phyloP scores from a whole-genome alignment of 192 early-diverging fungal species.

The Diversispora epigaea region DNA sequence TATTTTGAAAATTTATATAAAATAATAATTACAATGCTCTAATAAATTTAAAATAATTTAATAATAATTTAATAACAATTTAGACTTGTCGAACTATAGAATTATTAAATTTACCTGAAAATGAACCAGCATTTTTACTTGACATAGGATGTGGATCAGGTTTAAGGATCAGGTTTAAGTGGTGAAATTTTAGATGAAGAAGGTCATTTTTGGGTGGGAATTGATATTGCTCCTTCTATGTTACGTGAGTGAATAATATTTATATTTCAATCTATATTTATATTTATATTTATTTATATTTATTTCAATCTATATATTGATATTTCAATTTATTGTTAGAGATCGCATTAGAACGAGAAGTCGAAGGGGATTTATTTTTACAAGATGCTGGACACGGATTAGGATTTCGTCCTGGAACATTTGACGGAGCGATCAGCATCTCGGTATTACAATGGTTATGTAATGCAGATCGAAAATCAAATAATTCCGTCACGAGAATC shows the following conservation, averaged over 20 bases:
- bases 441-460: constrained; percentile 99
- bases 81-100: constrained; percentile 80
- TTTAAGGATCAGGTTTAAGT: too few relatives aligned
- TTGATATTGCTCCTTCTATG: constrained; percentile 95
- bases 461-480: constrained; percentile 91
- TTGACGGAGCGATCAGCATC: constrained; percentile 93
- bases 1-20: too few relatives aligned
- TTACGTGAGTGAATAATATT: constrained; percentile 48
- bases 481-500: constrained; percentile 78
- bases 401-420: constrained; percentile 90
- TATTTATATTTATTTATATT: not conserved
- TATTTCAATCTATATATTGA: constrained; percentile 10
- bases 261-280: not conserved
- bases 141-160: constrained; percentile 99
- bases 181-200: constrained; percentile 94
- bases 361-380: constrained; percentile 92
- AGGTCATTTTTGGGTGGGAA: constrained; percentile 95
- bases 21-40: not conserved
- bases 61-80: not conserved
- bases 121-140: constrained; percentile 72
- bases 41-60: not conserved
- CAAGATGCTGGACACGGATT: constrained; percentile 96
- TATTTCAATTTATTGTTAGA: too few relatives aligned
- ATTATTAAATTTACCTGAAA: constrained; percentile 78
- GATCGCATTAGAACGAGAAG: constrained; percentile 87